Base-by-base conservation (phyloP, 169 alveolate species). In the Ichthyophthirius multifiliis region DNA sequence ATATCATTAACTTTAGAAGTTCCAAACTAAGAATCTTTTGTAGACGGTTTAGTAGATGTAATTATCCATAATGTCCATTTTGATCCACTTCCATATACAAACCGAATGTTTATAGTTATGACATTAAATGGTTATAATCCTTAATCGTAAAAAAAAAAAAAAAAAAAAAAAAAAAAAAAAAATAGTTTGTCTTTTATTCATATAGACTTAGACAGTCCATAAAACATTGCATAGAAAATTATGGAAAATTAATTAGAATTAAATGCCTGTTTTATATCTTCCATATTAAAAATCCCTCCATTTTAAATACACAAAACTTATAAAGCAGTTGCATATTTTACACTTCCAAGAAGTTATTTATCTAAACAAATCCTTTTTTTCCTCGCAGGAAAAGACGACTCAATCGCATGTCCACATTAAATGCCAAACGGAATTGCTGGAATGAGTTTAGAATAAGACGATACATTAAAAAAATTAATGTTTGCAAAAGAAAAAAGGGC, bases 401-500 rank as follows among this genome's bases (percentile, higher is more conserved):
- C 92, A 23, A 83, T 82, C 41, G 67, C 91, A 4, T 55, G 91
- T 0, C 86, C 83, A 44, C 96, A 94, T 87, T 89, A 92, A 10
- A 88, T 94, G 94, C 98, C 98, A 13, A 90, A 89, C 84, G 93
- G 88, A 16, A 87, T 91, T 3, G 94, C 89, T n/a, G 98, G 96
- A 55, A 89, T 88, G 75, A 88, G 95, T 76, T 93, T 85, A 45
- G 74, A 87, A 5, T 73, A 88, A 32, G 96, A 94, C 81, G 96
- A 92, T 63, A 47, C 77, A 20, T 84, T 94, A 15, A 87, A 87
- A 65, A 82, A 84, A 76, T 74, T 89, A 35, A 83, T 90, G 15
- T 90, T 87, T 75, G 83, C 86, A 47, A 83, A 45, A 43, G 84
- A 81, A 62, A 62, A 44, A 7, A 81, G 73, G 45, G 30, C 48